A percentile compares a stretch with the other conserved stretches of the same genome.
These are phyloP conservation scores for Gentiana straminea DNA, from an alignment of 257 asterid species.

Conservation along the genomic window DNA sequence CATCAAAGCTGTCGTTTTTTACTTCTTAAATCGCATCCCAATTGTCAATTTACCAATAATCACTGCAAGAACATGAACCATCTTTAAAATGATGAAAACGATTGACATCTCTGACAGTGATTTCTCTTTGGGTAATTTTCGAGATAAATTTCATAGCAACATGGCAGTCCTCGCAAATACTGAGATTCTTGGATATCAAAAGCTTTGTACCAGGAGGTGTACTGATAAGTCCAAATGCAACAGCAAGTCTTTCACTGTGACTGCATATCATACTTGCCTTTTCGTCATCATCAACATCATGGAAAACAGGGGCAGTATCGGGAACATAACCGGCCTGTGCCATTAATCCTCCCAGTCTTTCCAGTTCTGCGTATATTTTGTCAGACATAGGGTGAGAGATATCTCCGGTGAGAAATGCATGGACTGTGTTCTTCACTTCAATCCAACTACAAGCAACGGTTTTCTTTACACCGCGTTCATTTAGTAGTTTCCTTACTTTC, in stretches of 20 bases:
- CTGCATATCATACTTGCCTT: constrained; percentile 33
- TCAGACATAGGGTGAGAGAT: constrained; percentile 44
- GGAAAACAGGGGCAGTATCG: constrained; percentile 36
- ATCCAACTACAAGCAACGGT: constrained; percentile 52
- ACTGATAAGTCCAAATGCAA: constrained; percentile 49
- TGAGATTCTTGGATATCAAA: constrained; percentile 42
- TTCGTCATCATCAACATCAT: constrained; percentile 57
- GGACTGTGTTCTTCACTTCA: constrained; percentile 37
- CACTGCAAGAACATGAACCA: constrained; percentile 47
- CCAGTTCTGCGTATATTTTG: constrained; percentile 35
- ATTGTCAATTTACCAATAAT: constrained; percentile 31
- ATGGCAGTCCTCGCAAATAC: constrained; percentile 63
- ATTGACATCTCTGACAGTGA: constrained; percentile 48
- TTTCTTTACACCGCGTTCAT: constrained; percentile 38
- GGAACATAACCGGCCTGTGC: constrained; percentile 45
- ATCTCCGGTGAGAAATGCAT: constrained; percentile 53
- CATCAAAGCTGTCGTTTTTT: too few relatives aligned
- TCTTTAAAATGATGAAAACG: constrained; percentile 55
- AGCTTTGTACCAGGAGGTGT: constrained; percentile 46
- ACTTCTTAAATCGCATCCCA: too few relatives aligned
- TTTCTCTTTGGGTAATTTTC: constrained; percentile 35
- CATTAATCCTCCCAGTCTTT: constrained; percentile 31
- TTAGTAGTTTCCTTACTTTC: constrained; percentile 37
- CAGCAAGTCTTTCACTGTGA: constrained; percentile 58
- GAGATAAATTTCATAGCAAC: constrained; percentile 43